Evolutionary conservation across 2,329 filamentous ascomycete species (phyloP).

Genomic region (Davidsoniella virescens): DNA sequence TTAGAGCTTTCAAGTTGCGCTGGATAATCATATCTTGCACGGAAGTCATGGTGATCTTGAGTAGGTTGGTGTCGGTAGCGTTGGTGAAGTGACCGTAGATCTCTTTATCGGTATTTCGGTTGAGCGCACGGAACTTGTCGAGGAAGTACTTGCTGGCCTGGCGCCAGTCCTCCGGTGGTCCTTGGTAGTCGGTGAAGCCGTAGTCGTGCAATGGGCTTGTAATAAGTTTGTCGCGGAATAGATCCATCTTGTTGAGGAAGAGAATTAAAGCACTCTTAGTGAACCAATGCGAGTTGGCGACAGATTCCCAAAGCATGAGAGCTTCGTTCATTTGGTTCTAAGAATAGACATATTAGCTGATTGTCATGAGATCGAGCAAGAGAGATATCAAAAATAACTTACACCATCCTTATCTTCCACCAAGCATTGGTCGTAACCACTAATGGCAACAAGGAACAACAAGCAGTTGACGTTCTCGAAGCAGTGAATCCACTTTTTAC

Average conservation of each 20-base stretch:
- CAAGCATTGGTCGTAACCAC: constrained; percentile 88
- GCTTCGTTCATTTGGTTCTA: constrained; percentile 88
- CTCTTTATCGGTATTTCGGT: constrained; percentile 49
- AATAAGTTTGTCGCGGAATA: constrained; percentile 62
- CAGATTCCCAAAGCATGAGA: constrained; percentile 72
- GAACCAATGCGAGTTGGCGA: constrained; percentile 78
- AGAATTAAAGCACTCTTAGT: constrained; percentile 66
- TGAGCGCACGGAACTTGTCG: constrained; percentile 63
- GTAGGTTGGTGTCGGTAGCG: constrained; percentile 51
- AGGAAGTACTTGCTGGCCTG: constrained; percentile 67
- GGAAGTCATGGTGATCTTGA: constrained; percentile 74
- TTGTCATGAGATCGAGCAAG: neutral
- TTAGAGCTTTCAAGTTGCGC: constrained; percentile 64
- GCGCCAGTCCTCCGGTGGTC: constrained; percentile 54
- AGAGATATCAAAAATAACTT: constrained; percentile 24
- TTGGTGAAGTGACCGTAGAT: constrained; percentile 49
- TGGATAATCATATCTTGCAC: constrained; percentile 82
- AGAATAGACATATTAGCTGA: constrained; percentile 14
- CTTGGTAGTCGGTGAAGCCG: constrained; percentile 64
- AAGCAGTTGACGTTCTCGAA: constrained; percentile 95
- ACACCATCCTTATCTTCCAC: constrained; percentile 94
- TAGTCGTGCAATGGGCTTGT: constrained; percentile 56
- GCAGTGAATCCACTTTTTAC: constrained; percentile 99
- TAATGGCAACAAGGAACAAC: constrained; percentile 86
- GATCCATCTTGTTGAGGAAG: constrained; percentile 77